Conservation (phyloP, 345 rosid genomes). For the Linum usitatissimum region DNA sequence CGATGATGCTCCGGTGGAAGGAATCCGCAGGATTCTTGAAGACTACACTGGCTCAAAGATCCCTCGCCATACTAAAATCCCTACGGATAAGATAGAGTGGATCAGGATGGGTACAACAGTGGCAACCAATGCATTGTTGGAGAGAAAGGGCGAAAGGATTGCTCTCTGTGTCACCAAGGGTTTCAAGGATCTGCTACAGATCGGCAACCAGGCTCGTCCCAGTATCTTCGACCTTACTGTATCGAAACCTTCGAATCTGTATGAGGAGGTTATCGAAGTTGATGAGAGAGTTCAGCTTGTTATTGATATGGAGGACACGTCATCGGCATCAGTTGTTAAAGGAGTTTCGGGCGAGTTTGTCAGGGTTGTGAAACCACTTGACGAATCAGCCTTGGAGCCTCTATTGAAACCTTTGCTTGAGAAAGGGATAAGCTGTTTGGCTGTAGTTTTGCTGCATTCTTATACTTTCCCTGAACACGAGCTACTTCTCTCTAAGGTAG, state of each 20-base stretch:
- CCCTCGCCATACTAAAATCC: slow-evolving; percentile 60
- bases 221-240: slow-evolving; percentile 78
- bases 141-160: slow-evolving; percentile 89
- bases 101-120: slow-evolving; percentile 98
- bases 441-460: slow-evolving; percentile 87
- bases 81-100: slow-evolving; percentile 88
- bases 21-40: slow-evolving; percentile 80
- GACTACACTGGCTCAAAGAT: slow-evolving; percentile 60
- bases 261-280: slow-evolving; percentile 76
- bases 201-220: slow-evolving; percentile 94
- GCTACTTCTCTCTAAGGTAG: slow-evolving; percentile 68
- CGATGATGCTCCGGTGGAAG: slow-evolving; percentile 95
- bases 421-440: slow-evolving; percentile 78
- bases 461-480: slow-evolving; percentile 86
- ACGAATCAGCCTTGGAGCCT: slow-evolving; percentile 50
- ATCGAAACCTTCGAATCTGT: slow-evolving; percentile 67
- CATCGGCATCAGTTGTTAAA: slow-evolving; percentile 24
- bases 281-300: slow-evolving; percentile 89
- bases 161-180: slow-evolving; percentile 84
- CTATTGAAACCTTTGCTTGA: slow-evolving; percentile 49
- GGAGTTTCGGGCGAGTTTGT: slow-evolving; percentile 88
- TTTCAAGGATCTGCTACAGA: slow-evolving; percentile 81
- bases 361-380: slow-evolving; percentile 58
- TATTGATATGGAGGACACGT: slow-evolving; percentile 27
- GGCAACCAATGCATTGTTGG: slow-evolving; percentile 88